Evolutionary conservation across 179 eudicot species (phyloP).

Genomic region (Beta corolliflora): DNA sequence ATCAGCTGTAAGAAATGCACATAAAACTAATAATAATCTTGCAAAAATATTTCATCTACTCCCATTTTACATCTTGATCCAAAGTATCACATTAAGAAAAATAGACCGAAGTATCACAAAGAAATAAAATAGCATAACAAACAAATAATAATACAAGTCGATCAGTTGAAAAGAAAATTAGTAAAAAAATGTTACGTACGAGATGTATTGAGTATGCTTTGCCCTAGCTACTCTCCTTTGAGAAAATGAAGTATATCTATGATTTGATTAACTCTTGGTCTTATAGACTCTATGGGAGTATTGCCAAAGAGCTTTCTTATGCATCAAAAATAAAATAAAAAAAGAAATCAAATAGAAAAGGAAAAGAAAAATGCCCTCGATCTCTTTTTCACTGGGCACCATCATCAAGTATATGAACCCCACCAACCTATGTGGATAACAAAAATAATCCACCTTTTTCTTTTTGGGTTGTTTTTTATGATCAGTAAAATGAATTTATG

Average conservation of each 20-base stretch:
- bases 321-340: neutral
- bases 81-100: neutral
- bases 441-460: conserved; percentile 40
- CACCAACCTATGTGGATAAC: conserved; percentile 40
- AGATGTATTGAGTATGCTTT: conserved; percentile 16
- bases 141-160: conserved; percentile 10
- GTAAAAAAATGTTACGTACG: neutral
- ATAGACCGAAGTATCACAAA: neutral
- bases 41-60: neutral
- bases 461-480: conserved; percentile 26
- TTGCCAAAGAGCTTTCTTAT: conserved; percentile 31
- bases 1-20: too few species aligned
- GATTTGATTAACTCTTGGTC: conserved; percentile 27
- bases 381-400: conserved; percentile 25
- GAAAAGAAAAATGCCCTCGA: conserved; percentile 22
- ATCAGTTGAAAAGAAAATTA: neutral
- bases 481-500: conserved; percentile 27
- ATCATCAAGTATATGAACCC: conserved; percentile 30
- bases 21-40: too few species aligned
- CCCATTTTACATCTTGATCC: neutral
- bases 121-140: neutral
- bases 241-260: conserved; percentile 18
- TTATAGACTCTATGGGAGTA: conserved; percentile 42
- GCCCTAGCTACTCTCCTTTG: conserved; percentile 25
- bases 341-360: neutral